These are phyloP conservation scores for Microstroma glucosiphilum DNA, from an alignment of 1,284 basidiomycete genomes.

Conservation along the genomic window DNA sequence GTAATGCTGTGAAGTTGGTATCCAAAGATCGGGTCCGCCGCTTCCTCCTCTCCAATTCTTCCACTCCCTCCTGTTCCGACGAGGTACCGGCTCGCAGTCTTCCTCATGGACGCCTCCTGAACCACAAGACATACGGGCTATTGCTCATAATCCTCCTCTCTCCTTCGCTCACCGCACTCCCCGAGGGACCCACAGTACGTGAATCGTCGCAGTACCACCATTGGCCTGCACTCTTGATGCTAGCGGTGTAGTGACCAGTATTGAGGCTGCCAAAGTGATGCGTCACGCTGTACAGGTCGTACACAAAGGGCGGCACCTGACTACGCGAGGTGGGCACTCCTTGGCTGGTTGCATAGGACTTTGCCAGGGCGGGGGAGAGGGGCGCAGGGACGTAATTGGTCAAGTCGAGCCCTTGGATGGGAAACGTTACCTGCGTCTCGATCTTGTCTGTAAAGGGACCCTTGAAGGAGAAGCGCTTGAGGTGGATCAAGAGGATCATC, in stretches of 20 bases:
- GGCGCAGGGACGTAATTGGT: constrained; percentile 78
- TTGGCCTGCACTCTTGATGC: constrained; percentile 27
- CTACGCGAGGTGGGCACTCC: constrained; percentile 23
- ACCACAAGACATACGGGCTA: constrained; percentile 45
- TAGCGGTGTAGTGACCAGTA: constrained; percentile 50
- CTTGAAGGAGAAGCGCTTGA: constrained; percentile 89
- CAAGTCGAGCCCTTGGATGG: constrained; percentile 70
- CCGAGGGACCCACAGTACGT: constrained; percentile 8
- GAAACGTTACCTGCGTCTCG: constrained; percentile 58
- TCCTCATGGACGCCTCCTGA: constrained; percentile 22
- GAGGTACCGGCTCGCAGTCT: too few species aligned
- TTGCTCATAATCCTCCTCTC: constrained; percentile 15
- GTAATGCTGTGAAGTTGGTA: too few species aligned
- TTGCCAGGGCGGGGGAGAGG: constrained; percentile 27
- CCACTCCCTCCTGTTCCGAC: too few species aligned
- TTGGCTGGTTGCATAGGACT: constrained; percentile 7
- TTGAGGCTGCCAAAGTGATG: constrained; percentile 50
- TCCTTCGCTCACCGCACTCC: background rate
- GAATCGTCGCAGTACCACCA: constrained; percentile 49
- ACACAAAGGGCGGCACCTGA: constrained; percentile 49
- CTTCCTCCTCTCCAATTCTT: too few species aligned
- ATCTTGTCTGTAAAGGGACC: constrained; percentile 88
- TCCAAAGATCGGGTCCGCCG: too few species aligned
- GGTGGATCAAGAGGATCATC: constrained; percentile 77
- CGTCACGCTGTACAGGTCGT: constrained; percentile 53